These are phyloP conservation scores for Vigna unguiculata DNA, from an alignment of 306 rosid species.

Conservation along the genomic window DNA sequence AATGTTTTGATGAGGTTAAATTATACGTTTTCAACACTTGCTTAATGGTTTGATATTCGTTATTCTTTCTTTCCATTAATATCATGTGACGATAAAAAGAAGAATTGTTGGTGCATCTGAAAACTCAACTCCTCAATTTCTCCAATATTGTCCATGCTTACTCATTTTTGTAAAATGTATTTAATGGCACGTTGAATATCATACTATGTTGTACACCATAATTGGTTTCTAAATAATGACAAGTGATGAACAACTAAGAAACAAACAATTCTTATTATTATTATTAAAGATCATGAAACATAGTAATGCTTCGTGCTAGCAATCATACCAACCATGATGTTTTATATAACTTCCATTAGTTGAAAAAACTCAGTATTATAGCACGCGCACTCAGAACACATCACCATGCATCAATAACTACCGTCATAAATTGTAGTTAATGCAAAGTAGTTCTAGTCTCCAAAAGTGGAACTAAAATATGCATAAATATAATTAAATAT, in stretches of 20 bases:
- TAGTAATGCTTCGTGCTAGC: not conserved
- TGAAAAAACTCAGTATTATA: not conserved
- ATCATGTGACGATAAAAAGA: too few relatives aligned
- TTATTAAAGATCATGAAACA: not conserved
- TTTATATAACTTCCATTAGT: not conserved
- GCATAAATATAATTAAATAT: not conserved
- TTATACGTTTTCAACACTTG: too few relatives aligned
- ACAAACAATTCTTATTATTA: not conserved
- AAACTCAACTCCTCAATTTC: too few relatives aligned
- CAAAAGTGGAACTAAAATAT: not conserved
- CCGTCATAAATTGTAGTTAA: not conserved
- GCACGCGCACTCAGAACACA: not conserved
- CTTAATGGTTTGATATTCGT: too few relatives aligned
- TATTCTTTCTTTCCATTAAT: too few relatives aligned
- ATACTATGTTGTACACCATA: not conserved
- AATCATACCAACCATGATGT: not conserved
- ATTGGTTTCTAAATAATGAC: not conserved
- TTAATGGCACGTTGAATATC: not conserved
- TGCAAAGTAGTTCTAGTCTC: not conserved
- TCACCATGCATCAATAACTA: not conserved
- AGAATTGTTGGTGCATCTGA: too few relatives aligned
- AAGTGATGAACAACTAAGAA: not conserved
- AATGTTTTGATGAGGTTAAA: too few relatives aligned
- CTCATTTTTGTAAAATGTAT: too few relatives aligned
- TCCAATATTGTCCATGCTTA: too few relatives aligned